Evolutionary conservation across 225 moss, liverwort and hornwort species (phyloP), one percentile per base, ranked within the genome.

Genomic region (Bryum argenteum): DNA sequence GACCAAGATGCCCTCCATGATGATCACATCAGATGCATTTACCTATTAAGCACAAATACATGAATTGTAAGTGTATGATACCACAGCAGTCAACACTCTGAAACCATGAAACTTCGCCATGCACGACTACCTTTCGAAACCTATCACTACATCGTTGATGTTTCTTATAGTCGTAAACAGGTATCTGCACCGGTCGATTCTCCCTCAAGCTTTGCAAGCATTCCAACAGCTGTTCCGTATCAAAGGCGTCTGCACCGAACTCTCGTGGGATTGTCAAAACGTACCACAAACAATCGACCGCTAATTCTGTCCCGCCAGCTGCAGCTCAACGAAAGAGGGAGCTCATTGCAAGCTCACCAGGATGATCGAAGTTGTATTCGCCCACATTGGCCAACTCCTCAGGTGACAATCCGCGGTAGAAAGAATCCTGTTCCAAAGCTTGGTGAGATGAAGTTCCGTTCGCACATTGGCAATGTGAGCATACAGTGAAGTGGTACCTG

Each of bases 1-100:
- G 53, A 96, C 90, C 61, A 96, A 77, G 69, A 96, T 96, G 74
- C 96, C 96, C 75, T 96, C 96, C 87, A 96, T 75, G 54, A 96
- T 91, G 60, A 96, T 85, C 67, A 96, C 96, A 77, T 96, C 96
- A 71, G 88, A 91, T 20, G 93, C 93, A 87, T 96, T 93, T 66
- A 95, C 94, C 84, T 84, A 66, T 61, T 52, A 65, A 24, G 44
- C 26, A 53, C 28, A 42, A 61, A 24, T 39, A n/a, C 54, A 71
- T 53, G 11, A 24, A 72, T 44, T 26, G 38, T 13, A 68, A 61
- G 55, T 61, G 2, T 28, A 54, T 2, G 63, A 59, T 47, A 74
- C 56, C 61, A 59, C 18, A 60, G 39, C 54, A 54, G 16, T n/a
- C 54, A 57, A 60, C 54, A 58, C 3, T 69, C 19, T 59, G 9